Percentiles rank a stretch among this genome's conserved stretches.
Conservation (phyloP, 106 monocot species). For the Platanthera zijinensis region DNA sequence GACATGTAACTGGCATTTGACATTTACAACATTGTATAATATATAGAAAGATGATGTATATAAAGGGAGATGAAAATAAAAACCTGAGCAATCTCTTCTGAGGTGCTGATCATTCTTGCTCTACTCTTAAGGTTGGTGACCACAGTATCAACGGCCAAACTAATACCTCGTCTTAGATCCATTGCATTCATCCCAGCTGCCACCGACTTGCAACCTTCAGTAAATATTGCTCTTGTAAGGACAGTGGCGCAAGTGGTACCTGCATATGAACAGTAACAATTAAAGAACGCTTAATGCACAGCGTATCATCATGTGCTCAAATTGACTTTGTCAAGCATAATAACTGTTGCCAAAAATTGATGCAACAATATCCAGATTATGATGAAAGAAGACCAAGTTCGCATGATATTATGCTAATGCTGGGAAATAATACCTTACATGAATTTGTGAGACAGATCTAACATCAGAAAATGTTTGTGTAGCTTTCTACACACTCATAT, state of each 20-base stretch:
- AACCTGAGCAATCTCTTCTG: slow-evolving; percentile 89
- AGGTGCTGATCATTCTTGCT: slow-evolving; percentile 80
- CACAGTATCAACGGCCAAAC: slow-evolving; percentile 85
- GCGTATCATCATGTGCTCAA: neutral
- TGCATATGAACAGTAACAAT: slow-evolving; percentile 11
- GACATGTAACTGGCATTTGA: too few species aligned
- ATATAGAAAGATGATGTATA: neutral
- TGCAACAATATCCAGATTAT: neutral
- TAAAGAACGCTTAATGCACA: neutral
- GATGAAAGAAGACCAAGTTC: neutral
- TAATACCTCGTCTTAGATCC: slow-evolving; percentile 85
- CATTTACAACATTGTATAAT: neutral
- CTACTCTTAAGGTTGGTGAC: slow-evolving; percentile 72
- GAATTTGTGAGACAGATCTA: neutral
- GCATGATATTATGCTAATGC: neutral
- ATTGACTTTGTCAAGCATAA: neutral
- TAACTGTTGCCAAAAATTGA: neutral
- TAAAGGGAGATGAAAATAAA: neutral
- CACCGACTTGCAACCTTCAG: slow-evolving; percentile 80
- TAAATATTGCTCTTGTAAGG: slow-evolving; percentile 61
- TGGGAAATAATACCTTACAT: neutral
- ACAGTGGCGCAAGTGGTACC: slow-evolving; percentile 80
- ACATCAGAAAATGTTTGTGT: neutral
- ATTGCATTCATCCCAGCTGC: slow-evolving; percentile 92
- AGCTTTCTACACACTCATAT: neutral